phyloP scores from a whole-genome alignment of 495 filamentous ascomycete genomes.

The Platismatia glauca region DNA sequence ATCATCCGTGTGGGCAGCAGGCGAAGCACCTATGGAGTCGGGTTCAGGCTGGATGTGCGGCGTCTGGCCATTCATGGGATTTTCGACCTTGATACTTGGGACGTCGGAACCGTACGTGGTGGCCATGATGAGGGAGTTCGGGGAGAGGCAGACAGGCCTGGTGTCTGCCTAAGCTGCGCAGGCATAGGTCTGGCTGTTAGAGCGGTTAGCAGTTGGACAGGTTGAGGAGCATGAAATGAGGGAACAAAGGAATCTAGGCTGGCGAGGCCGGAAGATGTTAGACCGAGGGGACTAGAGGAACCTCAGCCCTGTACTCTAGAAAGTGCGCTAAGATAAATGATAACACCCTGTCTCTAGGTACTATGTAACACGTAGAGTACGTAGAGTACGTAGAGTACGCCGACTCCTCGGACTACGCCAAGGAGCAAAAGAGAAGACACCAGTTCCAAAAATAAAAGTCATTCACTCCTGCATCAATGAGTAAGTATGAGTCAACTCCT shows the following conservation, averaged over 20 bases:
- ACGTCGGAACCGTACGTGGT: constrained; percentile 11
- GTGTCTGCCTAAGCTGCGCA: neutral
- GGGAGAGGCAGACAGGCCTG: neutral
- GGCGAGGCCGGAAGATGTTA: neutral
- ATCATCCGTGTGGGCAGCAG: constrained; percentile 56
- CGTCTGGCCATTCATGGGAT: constrained; percentile 10
- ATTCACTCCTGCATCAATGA: neutral
- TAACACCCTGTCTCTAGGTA: neutral
- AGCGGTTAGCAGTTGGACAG: neutral
- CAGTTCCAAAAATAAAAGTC: too few species aligned
- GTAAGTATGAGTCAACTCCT: neutral
- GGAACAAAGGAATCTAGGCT: neutral
- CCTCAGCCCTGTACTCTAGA: neutral
- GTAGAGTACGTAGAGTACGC: too few species aligned
- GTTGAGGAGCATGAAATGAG: too few species aligned
- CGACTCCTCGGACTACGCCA: too few species aligned
- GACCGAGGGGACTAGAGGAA: too few species aligned
- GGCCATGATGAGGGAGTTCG: constrained; percentile 7
- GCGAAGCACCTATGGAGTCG: constrained; percentile 48
- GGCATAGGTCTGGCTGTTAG: neutral
- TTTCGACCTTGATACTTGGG: constrained; percentile 21
- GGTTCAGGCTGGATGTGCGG: constrained; percentile 56
- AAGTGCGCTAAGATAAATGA: constrained; percentile 2
- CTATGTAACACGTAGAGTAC: too few species aligned
- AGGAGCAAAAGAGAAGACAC: too few species aligned